A percentile compares a stretch with the other conserved stretches of the same genome.
Evolutionary conservation across 75 land plant genomes (phyloP).

Genomic region (Selaginella tamariscina): DNA sequence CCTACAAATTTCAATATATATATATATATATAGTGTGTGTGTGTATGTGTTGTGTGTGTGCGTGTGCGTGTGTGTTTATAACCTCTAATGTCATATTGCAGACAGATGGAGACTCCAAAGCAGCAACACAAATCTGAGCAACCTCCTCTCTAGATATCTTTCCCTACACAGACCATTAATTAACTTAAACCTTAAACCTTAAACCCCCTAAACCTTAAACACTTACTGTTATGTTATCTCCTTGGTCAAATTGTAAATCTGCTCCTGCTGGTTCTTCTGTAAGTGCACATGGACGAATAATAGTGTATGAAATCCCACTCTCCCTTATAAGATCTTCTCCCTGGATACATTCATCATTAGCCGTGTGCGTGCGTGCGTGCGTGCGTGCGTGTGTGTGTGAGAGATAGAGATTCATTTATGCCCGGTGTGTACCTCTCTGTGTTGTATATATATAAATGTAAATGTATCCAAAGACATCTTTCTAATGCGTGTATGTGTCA

Average conservation of each 20-base stretch:
- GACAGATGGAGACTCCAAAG: conserved; percentile 75
- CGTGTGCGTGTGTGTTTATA: neutral
- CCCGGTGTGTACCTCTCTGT: no score
- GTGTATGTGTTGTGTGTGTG: no score
- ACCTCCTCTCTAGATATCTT: conserved; percentile 95
- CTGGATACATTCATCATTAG: no score
- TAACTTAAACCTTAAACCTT: neutral
- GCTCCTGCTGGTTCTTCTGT: conserved; percentile 99
- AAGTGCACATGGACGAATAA: conserved; percentile 90
- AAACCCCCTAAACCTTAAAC: neutral
- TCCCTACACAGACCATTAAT: conserved; percentile 38
- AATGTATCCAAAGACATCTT: no score
- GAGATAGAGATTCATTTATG: no score
- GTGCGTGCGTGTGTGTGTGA: no score
- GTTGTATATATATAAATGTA: no score
- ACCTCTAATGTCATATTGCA: conserved; percentile 95
- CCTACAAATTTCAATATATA: no score
- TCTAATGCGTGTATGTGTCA: no score
- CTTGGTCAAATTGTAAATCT: conserved; percentile 93
- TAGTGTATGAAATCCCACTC: conserved; percentile 87
- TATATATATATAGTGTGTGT: no score
- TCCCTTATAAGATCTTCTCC: conserved; percentile 89
- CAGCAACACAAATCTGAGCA: conserved; percentile 80
- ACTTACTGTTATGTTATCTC: conserved; percentile 86
- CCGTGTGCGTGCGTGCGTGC: no score